Evolutionary conservation across 2,329 filamentous ascomycete genomes (phyloP), one percentile per base, ranked within the genome.

Genomic region (Penicillium sp.): DNA sequence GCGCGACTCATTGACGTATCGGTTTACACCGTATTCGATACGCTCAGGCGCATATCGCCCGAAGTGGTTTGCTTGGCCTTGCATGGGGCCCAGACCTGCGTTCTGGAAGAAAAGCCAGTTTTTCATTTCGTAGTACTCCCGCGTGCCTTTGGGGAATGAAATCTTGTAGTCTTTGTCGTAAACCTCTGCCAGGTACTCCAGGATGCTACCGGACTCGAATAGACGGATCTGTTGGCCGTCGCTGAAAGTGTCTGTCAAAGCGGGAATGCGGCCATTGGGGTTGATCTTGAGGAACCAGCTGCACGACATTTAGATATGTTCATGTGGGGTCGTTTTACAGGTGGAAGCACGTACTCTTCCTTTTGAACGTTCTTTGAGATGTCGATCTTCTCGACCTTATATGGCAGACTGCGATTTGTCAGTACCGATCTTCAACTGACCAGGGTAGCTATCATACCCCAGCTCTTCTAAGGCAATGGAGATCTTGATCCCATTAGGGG

Each of bases 261-360:
- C 90, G 3, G 90, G 91, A 61, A 95, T 95, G 58, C 90, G 87
- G 56, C 90, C 90, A 68, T 95, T 95, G 56, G 90, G 90, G 72
- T 95, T 95, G 73, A 95, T 95, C 44, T 84, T 83, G 25, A 95
- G 80, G 72, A 92, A 96, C 89, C 88, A 95, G 13, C 81, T 69
- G 22, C 13, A 30, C 8, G 38, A 10, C 14, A 9, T 44, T 60
- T 42, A 60, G 53, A 25, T 30, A 2, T 39, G 6, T 36, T 11
- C 34, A 14, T 13, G 10, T 39, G 10, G 10, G 7, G 9, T 35
- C 6, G n/a, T 34, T 41, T 31, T 35, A 12, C n/a, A 14, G 27
- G 13, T 41, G 5, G 3, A 10, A 31, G 16, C 14, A 54, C 64
- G 8, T 64, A 69, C 67, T 62, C 82, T 69, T 92, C 81, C 62